Evolutionary conservation across 805 yeast genomes (phyloP).

Genomic region (Kuraishia cidri): DNA sequence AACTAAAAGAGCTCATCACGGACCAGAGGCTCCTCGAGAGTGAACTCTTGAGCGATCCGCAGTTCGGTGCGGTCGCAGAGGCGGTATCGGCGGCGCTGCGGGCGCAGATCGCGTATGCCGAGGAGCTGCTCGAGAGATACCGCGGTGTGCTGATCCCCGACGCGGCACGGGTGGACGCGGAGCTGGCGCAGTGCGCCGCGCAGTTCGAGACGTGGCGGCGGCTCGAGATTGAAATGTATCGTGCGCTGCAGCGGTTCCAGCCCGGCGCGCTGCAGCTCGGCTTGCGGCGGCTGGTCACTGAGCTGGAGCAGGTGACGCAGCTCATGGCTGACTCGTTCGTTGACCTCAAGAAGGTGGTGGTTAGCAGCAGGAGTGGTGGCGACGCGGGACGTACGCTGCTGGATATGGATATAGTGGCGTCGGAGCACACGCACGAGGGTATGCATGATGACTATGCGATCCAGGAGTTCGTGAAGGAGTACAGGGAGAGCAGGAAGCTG

Average conservation of each 20-base stretch:
- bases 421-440: slow-evolving; percentile 9
- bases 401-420: slow-evolving; percentile 9
- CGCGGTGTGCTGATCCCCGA: neutral
- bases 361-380: no score
- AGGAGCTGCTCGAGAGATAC: neutral
- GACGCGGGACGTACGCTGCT: neutral
- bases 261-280: neutral
- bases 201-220: slow-evolving; percentile 1
- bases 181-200: slow-evolving; percentile 6
- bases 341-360: neutral
- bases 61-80: slow-evolving; percentile 6
- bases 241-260: slow-evolving; percentile 1
- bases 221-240: slow-evolving; percentile 1
- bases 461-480: slow-evolving; percentile 28
- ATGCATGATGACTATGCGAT: slow-evolving; percentile 19
- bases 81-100: no score
- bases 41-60: slow-evolving; percentile 8
- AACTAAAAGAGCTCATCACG: slow-evolving; percentile 10
- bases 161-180: neutral
- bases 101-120: neutral
- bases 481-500: slow-evolving; percentile 26
- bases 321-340: neutral
- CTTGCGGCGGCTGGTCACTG: slow-evolving; percentile 1
- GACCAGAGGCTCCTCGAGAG: slow-evolving; percentile 10
- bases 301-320: neutral